Evolutionary conservation across 768 basidiomycete genomes (phyloP).

Genomic region (Lyophyllum shimeji): DNA sequence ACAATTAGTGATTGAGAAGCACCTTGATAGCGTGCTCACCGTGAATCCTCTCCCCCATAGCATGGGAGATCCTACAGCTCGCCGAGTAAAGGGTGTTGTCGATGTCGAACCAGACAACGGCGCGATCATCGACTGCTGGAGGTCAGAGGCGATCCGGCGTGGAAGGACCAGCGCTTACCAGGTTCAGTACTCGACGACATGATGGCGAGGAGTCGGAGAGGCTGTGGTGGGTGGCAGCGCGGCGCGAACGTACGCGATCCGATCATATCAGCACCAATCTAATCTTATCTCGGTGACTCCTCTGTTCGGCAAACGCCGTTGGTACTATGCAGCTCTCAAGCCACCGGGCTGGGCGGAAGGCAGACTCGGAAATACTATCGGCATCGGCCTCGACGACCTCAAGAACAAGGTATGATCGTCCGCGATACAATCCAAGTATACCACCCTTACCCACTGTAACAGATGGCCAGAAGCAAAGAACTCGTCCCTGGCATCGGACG

Average conservation of each 20-base stretch:
- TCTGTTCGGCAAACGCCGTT: constrained; percentile 33
- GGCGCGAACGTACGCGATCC: background rate
- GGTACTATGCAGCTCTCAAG: constrained; percentile 46
- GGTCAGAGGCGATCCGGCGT: background rate
- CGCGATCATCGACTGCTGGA: constrained; percentile 46
- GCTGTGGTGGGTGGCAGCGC: background rate
- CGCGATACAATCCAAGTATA: constrained; percentile 3
- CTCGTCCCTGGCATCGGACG: constrained; percentile 80
- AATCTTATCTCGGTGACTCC: constrained; percentile 20
- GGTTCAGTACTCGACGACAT: constrained; percentile 7
- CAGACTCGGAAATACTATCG: constrained; percentile 37
- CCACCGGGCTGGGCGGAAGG: constrained; percentile 32
- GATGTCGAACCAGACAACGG: constrained; percentile 79
- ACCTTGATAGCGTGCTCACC: constrained; percentile 34
- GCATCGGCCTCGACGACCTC: constrained; percentile 52
- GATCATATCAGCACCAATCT: constrained; percentile 15
- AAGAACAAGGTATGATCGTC: constrained; percentile 44
- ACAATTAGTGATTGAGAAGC: background rate
- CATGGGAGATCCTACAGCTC: constrained; percentile 68
- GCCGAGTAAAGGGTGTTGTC: constrained; percentile 89
- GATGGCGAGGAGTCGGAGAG: background rate
- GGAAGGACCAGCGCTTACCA: constrained; percentile 6
- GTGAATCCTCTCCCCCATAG: constrained; percentile 80
- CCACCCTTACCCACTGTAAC: constrained; percentile 14
- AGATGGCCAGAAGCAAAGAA: constrained; percentile 87